Evolutionary conservation across 192 early-diverging fungal genomes (phyloP), one percentile per base, ranked within the genome.

Genomic region (Paraglomus occultum): DNA sequence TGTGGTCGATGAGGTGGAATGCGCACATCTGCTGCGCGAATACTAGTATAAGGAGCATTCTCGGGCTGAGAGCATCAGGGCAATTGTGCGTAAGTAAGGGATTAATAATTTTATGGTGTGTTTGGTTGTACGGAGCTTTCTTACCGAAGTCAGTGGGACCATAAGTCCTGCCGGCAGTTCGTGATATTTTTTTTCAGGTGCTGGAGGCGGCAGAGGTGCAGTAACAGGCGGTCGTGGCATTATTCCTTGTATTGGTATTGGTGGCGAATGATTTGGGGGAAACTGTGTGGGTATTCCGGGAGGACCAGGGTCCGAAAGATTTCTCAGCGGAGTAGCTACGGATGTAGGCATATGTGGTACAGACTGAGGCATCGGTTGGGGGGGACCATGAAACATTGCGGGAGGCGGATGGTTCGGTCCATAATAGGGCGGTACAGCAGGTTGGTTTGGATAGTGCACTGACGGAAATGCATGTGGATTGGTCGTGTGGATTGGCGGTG

Each of bases 111-210:
- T 45, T 42, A 69, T 55, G 14, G 14, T 52, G 53, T 40, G 14
- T 23, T 53, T 31, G 31, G 31, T 31, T 31, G 31, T 31, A 31
- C 31, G 31, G 31, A 67, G 46, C 46, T 57, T 57, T 18, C 67
- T 46, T 69, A 69, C 67, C 67, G 12, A 69, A 44, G 57, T 23
- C 12, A 45, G 39, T 5, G 67, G 67, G 23, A 69, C 67, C 51
- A 69, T 69, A 38, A 69, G 47, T 47, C 67, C 67, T 20, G 67
- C 67, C 9, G 67, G 67, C 38, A 69, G 38, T 57, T 69, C 67
- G 47, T 69, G 43, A 69, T 69, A 69, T 44, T 69, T 69, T 51
- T 69, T 69, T 45, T 69, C 67, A 4, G 67, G 53, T 15, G 57
- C 67, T 40, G 67, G 31, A 23, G 67, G 67, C 15, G 67, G 52